Conservation (phyloP, 306 rosid genomes). For the Datisca glomerata region DNA sequence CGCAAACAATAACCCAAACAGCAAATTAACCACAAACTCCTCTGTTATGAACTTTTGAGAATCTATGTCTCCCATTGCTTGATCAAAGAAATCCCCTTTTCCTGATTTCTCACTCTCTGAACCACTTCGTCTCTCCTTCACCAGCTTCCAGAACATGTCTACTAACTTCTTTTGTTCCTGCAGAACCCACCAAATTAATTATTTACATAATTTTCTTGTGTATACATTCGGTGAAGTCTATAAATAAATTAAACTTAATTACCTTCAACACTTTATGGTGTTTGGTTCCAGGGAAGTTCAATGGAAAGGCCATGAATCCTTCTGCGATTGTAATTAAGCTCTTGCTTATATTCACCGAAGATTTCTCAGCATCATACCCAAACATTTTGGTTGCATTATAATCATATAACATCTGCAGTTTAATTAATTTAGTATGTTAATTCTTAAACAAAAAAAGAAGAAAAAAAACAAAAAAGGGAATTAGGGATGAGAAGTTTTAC, state of each 20-base stretch:
- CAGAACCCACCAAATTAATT: neutral
- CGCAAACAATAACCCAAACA: slow-evolving; percentile 20
- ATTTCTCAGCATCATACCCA: slow-evolving; percentile 21
- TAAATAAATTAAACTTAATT: neutral
- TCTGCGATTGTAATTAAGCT: slow-evolving; percentile 14
- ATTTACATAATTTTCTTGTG: neutral
- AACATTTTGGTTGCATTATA: slow-evolving; percentile 17
- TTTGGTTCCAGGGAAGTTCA: slow-evolving; percentile 30
- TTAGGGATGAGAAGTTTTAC: slow-evolving; percentile 8
- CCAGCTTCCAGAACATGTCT: slow-evolving; percentile 14
- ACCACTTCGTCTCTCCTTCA: slow-evolving; percentile 17
- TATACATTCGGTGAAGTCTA: no score
- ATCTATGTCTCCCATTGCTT: slow-evolving; percentile 14
- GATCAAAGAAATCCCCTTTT: slow-evolving; percentile 25
- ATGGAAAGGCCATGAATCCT: slow-evolving; percentile 27
- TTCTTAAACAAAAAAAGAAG: neutral
- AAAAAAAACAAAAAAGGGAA: neutral
- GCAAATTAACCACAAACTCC: slow-evolving; percentile 9
- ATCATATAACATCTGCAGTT: slow-evolving; percentile 22
- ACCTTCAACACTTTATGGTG: slow-evolving; percentile 21
- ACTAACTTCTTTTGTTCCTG: slow-evolving; percentile 20
- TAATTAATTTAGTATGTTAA: no score
- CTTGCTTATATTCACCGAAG: slow-evolving; percentile 15
- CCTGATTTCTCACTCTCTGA: slow-evolving; percentile 1
- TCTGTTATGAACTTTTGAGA: slow-evolving; percentile 18